Base-by-base conservation (phyloP, 352 stramenopile genomes). In the Globisporangium canariense region DNA sequence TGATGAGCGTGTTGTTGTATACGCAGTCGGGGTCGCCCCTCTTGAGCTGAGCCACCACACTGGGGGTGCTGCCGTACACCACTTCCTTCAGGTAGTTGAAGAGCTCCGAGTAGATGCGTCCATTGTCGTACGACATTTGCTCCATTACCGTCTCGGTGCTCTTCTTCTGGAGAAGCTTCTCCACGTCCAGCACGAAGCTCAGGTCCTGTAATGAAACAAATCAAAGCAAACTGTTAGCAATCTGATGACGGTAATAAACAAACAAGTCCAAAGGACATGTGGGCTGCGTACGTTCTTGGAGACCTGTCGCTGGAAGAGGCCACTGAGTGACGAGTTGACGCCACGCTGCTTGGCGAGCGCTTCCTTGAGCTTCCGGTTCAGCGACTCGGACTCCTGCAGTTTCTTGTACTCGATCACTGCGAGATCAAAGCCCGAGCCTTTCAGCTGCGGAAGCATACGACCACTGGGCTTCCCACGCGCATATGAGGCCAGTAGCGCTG, bases 361-460 rank as follows among this genome's bases (percentile, higher is more conserved):
- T 1, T 60, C 61, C 10, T 46, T 60, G 34, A 67, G 54, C 18
- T 53, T 60, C 1, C 50, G 51, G 45, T 67, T 67, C 40, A 61
- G 40, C 52, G 30, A 22, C 8, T 67, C 51, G 30, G 61, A 52
- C 16, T 67, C 22, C 18, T 57, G 54, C 28, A 60, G 41, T 5
- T 53, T 45, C 28, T 56, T 45, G 16, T 57, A 61, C 20, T 67
- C 54, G 20, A 43, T 18, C 18, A 61, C 54, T 16, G 61, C 61
- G 14, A 50, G 45, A 14, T 47, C 14, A 3, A 62, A 41, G 2
- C 41, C 28, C 34, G 25, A 13, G 2, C 25, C 7, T 28, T 60
- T n/a, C 4, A 60, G 5, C 54, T 60, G 38, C 13, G 46, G 54
- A n/a, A 50, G 38, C 20, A 46, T 10, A 3, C 32, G 53, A 14